A percentile compares a stretch with the other conserved stretches of the same genome.
Conservation (phyloP, 1,284 basidiomycete species). For the Polyporus tsugae region DNA sequence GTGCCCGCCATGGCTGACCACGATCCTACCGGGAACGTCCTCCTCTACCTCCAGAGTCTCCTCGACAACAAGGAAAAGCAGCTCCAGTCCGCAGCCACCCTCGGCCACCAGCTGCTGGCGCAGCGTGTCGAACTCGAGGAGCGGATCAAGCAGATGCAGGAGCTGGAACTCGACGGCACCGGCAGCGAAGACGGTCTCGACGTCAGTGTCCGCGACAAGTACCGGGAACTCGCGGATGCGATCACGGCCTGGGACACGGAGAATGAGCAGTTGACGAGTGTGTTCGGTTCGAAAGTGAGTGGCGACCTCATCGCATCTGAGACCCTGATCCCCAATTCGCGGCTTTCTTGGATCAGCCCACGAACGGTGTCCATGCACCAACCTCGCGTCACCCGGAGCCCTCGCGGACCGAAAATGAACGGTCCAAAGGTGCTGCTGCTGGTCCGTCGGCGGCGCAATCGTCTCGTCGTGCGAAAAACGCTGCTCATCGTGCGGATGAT, state of each 20-base stretch:
- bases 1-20: conserved; percentile 40
- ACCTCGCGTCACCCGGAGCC: conserved; percentile 45
- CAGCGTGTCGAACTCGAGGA: conserved; percentile 94
- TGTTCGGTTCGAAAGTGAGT: conserved; percentile 75
- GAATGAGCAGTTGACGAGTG: conserved; percentile 80
- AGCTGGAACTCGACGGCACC: conserved; percentile 61
- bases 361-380: conserved; percentile 49
- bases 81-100: conserved; percentile 86
- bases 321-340: conserved; percentile 17
- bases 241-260: conserved; percentile 84
- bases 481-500: conserved; percentile 84
- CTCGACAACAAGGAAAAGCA: conserved; percentile 91
- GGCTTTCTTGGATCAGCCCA: conserved; percentile 19
- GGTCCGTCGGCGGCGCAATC: conserved; percentile 73
- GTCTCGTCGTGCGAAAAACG: conserved; percentile 81
- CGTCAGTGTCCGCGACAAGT: conserved; percentile 63
- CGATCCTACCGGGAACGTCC: conserved; percentile 70
- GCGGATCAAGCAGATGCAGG: conserved; percentile 83
- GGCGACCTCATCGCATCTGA: conserved; percentile 32
- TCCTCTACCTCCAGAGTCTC: conserved; percentile 78
- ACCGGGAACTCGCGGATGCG: conserved; percentile 81
- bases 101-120: conserved; percentile 90
- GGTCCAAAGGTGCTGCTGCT: conserved; percentile 51
- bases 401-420: conserved; percentile 52
- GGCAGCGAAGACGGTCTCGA: conserved; percentile 62